A percentile compares a stretch with the other conserved stretches of the same genome.
Conservation (phyloP, 495 filamentous ascomycete species). For the Acidiella bohemica region DNA sequence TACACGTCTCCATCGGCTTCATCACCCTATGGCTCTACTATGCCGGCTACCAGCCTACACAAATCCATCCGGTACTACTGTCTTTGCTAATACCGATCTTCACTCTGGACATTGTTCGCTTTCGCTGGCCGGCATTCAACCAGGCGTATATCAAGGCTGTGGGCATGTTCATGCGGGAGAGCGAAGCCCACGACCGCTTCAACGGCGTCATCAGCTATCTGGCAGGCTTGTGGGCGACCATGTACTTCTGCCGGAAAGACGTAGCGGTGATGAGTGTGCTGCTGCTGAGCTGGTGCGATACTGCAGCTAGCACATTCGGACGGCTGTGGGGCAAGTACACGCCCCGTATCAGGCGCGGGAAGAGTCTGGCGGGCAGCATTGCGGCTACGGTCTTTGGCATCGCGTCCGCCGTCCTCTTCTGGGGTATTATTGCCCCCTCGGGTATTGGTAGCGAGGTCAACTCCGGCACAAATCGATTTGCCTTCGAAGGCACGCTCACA, state of each 20-base stretch:
- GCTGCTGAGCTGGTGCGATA: conserved; percentile 94
- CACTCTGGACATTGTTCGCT: conserved; percentile 65
- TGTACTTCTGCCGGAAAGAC: conserved; percentile 86
- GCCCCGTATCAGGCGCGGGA: conserved; percentile 66
- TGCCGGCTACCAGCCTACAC: conserved; percentile 52
- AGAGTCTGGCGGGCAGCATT: conserved; percentile 77
- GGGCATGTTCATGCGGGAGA: conserved; percentile 91
- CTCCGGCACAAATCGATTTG: conserved; percentile 54
- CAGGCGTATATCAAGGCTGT: conserved; percentile 69
- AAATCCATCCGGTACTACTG: conserved; percentile 74
- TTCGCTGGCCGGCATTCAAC: conserved; percentile 69
- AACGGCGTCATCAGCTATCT: conserved; percentile 98
- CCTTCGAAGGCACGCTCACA: conserved; percentile 62
- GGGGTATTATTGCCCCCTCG: conserved; percentile 65
- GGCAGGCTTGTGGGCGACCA: conserved; percentile 70
- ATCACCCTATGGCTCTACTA: conserved; percentile 72
- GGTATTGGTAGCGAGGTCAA: conserved; percentile 19
- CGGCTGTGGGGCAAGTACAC: conserved; percentile 80
- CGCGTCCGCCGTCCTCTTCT: conserved; percentile 68
- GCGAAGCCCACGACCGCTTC: conserved; percentile 67
- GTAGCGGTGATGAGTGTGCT: conserved; percentile 80
- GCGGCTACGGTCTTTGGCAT: conserved; percentile 75
- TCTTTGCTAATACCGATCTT: conserved; percentile 77
- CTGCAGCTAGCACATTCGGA: conserved; percentile 86
- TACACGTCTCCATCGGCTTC: conserved; percentile 94